Evolutionary conservation across 192 early-diverging fungal species (phyloP).

Genomic region (Coemansia nantahalensis): DNA sequence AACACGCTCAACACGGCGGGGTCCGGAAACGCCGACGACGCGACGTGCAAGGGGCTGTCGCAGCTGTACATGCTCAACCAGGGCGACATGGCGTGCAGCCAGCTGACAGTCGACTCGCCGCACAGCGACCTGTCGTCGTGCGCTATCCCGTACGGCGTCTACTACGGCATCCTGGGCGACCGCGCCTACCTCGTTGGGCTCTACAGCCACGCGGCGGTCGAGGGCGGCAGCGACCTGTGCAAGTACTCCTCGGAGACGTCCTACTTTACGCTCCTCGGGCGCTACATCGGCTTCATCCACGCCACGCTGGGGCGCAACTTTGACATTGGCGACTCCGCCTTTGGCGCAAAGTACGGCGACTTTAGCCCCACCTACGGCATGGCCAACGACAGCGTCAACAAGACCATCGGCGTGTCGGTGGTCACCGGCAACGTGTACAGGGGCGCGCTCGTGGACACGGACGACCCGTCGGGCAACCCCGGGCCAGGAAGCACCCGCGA

Average conservation of each 20-base stretch:
- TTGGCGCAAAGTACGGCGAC: no score
- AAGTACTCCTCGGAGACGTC: neutral
- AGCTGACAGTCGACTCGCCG: no score
- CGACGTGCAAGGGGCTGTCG: constrained; percentile 3
- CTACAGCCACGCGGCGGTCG: constrained; percentile 8
- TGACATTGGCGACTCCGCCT: neutral
- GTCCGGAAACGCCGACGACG: neutral
- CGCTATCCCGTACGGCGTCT: neutral
- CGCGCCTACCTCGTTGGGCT: constrained; percentile 8
- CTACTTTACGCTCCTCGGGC: constrained; percentile 7
- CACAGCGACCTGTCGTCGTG: no score
- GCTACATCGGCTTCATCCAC: neutral
- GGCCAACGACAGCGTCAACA: no score
- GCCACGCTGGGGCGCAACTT: neutral
- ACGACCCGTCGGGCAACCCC: no score
- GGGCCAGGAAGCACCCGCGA: no score
- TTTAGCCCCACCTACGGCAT: neutral
- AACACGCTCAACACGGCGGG: constrained; percentile 1
- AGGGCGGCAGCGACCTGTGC: constrained; percentile 12
- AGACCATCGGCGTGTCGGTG: no score
- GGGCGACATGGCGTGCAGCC: no score
- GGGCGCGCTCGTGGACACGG: no score
- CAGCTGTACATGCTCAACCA: no score
- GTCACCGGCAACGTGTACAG: neutral
- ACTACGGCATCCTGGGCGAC: neutral